Conservation (phyloP, 306 rosid genomes). For the Castanea crenata region DNA sequence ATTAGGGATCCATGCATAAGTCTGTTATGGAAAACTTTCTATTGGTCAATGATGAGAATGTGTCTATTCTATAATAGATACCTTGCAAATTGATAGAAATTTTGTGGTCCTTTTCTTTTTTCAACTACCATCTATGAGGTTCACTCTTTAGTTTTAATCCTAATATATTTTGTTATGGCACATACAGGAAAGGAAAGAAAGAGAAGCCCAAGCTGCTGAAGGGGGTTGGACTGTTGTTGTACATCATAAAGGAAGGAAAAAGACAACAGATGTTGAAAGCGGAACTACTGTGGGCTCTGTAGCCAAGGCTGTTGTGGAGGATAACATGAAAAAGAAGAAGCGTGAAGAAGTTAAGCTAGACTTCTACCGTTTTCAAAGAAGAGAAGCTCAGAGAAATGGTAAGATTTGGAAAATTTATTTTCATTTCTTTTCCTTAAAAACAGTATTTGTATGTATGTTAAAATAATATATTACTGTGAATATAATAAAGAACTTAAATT, state of each 20-base stretch:
- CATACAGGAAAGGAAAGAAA: slow-evolving; percentile 68
- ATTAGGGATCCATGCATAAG: neutral
- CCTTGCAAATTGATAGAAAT: neutral
- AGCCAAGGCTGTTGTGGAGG: slow-evolving; percentile 67
- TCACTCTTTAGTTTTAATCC: neutral
- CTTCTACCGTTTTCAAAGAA: slow-evolving; percentile 86
- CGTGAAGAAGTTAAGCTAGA: slow-evolving; percentile 55
- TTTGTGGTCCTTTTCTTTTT: neutral
- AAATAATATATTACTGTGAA: neutral
- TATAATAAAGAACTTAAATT: neutral
- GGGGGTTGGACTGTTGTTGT: slow-evolving; percentile 90
- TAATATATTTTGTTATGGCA: slow-evolving; percentile 12
- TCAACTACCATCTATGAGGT: neutral
- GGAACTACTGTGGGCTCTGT: slow-evolving; percentile 77
- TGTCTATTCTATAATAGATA: neutral
- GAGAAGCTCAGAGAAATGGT: slow-evolving; percentile 86
- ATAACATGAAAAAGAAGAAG: slow-evolving; percentile 67
- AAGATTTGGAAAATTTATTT: slow-evolving; percentile 1
- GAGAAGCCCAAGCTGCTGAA: slow-evolving; percentile 67
- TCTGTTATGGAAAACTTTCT: neutral
- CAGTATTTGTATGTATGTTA: neutral
- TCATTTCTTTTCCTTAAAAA: neutral
- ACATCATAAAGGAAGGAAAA: slow-evolving; percentile 90
- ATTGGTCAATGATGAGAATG: neutral
- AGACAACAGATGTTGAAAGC: slow-evolving; percentile 76